Evolutionary conservation across 257 asterid genomes (phyloP).

Genomic region (Nicotiana tabacum): DNA sequence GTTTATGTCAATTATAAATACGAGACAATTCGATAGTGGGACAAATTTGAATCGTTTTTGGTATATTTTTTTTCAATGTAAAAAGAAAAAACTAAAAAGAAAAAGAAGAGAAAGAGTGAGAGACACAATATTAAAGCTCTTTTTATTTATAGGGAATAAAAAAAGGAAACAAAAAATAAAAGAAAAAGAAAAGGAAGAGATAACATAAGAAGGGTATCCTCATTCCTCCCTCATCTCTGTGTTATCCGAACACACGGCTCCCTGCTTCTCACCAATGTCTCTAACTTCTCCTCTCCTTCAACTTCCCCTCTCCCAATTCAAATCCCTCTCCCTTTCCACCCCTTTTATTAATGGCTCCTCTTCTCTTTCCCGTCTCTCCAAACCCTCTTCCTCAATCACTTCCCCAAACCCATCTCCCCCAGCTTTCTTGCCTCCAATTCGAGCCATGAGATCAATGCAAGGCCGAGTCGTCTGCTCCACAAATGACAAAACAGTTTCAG

Average conservation of each 20-base stretch:
- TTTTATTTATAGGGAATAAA: too few species aligned
- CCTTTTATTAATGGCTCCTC: constrained; percentile 81
- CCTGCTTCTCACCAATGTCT: constrained; percentile 32
- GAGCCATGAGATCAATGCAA: constrained; percentile 63
- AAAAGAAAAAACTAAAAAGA: too few species aligned
- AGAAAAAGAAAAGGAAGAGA: not conserved
- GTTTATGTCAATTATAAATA: too few species aligned
- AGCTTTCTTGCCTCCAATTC: constrained; percentile 39
- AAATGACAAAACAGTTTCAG: constrained; percentile 85
- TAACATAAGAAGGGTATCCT: not conserved
- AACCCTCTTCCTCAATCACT: constrained; percentile 25
- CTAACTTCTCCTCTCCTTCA: constrained; percentile 33
- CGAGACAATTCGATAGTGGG: too few species aligned
- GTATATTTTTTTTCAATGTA: too few species aligned
- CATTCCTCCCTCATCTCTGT: not conserved
- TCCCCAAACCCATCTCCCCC: constrained; percentile 25
- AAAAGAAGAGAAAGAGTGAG: too few species aligned
- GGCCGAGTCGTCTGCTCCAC: constrained; percentile 76
- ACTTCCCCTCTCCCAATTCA: constrained; percentile 44
- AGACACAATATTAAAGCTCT: not conserved
- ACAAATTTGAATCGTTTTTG: too few species aligned
- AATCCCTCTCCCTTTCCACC: constrained; percentile 44
- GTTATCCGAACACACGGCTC: constrained; percentile 11
- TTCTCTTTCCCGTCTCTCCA: constrained; percentile 36
- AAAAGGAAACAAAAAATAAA: too few species aligned